Conservation (phyloP, 148 eudicot species). For the Amaranthus palmeri region DNA sequence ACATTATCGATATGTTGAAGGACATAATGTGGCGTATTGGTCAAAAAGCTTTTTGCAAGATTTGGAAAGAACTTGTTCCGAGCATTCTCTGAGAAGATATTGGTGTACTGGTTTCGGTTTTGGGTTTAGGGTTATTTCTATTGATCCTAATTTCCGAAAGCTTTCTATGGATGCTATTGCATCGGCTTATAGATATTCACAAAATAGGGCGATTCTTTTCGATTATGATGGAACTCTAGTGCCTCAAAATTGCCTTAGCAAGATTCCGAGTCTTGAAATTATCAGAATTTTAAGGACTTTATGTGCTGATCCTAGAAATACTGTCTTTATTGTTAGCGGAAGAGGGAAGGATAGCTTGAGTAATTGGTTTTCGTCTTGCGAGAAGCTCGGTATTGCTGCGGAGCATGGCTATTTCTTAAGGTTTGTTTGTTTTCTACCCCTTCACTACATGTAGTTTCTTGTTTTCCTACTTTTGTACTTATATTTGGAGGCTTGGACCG, state of each 20-base stretch:
- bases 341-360: conserved; percentile 39
- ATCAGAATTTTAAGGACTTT: conserved; percentile 30
- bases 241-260: conserved; percentile 30
- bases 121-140: conserved; percentile 38
- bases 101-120: conserved; percentile 45
- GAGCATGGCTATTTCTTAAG: conserved; percentile 43
- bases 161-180: conserved; percentile 31
- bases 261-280: conserved; percentile 31
- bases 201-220: conserved; percentile 37
- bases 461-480: background rate
- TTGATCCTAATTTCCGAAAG: conserved; percentile 43
- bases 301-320: conserved; percentile 33
- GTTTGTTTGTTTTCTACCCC: conserved; percentile 12
- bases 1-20: conserved; percentile 33
- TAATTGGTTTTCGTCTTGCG: conserved; percentile 40
- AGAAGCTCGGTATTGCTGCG: conserved; percentile 42
- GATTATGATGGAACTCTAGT: conserved; percentile 43
- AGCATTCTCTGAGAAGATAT: conserved; percentile 34
- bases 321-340: conserved; percentile 40
- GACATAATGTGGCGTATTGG: conserved; percentile 38
- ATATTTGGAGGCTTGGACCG: no score
- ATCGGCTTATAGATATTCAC: conserved; percentile 27
- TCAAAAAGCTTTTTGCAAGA: conserved; percentile 40
- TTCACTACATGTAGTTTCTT: background rate
- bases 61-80: conserved; percentile 38